Evolutionary conservation across 257 asterid genomes (phyloP), one percentile per base, ranked within the genome.

Genomic region (Solanum appendiculatum): DNA sequence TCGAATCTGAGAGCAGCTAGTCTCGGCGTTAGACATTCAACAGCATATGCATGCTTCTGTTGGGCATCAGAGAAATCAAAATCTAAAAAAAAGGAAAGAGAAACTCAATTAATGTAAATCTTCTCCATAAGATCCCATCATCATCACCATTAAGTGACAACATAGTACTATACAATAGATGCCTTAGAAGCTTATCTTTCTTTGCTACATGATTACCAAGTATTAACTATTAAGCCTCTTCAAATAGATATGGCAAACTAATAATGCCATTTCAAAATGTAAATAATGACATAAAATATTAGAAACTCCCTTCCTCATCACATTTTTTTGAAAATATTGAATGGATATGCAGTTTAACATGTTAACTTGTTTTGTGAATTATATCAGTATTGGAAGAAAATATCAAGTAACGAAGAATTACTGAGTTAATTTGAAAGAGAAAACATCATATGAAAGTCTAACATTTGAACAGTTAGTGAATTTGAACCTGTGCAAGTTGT

Each of bases 1-100:
- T 96, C 99, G 88, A 89, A 90, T 94, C 99, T 93, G 82, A 97
- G 98, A 69, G 99, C 99, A 80, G 98, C 96, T 90, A 97, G 93
- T 93, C 98, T 92, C 27, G 97, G 99, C 20, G 96, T 92, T 44
- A 95, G 90, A 89, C 89, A 92, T 91, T 97, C 99, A 85, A 97
- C 91, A 69, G 97, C 97, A 91, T 91, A 88, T 60, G 91, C 92
- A 90, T 97, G 99, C 95, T 90, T 92, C 94, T 87, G 88, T 89
- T 95, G 99, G 80, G 96, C 87, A 72, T 92, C 95, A 78, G 98
- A 96, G 85, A 95, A 89, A 86, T 93, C 94, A 90, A 97, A 97
- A 90, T 97, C 99, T 96, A 92, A 86, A 90, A 68, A 68, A 87
- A 36, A 64, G 88, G 69, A 68, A 36, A 44, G 80, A 20, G 23